phyloP scores from a whole-genome alignment of 2,329 filamentous ascomycete species.

The Claviceps maximensis region DNA sequence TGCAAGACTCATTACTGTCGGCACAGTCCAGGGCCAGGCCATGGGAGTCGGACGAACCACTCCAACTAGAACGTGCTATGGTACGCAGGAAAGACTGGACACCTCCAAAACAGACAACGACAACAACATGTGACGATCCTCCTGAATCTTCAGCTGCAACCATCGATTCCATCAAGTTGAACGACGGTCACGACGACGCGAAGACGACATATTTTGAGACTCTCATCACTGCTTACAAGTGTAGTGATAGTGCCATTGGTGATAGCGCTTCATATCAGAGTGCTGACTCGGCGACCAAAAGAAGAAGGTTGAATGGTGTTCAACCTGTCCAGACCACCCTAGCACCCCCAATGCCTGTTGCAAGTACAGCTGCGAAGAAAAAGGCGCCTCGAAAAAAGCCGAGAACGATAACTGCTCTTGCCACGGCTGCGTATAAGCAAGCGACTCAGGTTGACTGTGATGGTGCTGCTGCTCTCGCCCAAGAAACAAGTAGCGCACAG shows the following conservation, averaged over 20 bases:
- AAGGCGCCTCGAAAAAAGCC: conserved; percentile 54
- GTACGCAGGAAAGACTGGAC: conserved; percentile 54
- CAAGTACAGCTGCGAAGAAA: conserved; percentile 26
- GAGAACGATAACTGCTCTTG: conserved; percentile 64
- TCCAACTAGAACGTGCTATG: conserved; percentile 35
- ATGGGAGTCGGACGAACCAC: conserved; percentile 14
- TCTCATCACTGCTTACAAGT: conserved; percentile 30
- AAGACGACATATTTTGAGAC: conserved; percentile 26
- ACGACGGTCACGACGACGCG: neutral
- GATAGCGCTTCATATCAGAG: neutral
- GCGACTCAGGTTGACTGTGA: conserved; percentile 19
- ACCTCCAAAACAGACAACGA: conserved; percentile 31
- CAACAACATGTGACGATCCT: conserved; percentile 15
- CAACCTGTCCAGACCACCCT: conserved; percentile 3
- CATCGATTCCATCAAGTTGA: conserved; percentile 4
- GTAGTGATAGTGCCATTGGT: conserved; percentile 12
- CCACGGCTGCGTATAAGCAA: conserved; percentile 53
- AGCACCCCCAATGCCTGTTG: neutral
- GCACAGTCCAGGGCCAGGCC: neutral
- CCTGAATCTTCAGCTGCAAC: conserved; percentile 16
- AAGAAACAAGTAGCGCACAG: neutral
- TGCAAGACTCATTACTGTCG: neutral
- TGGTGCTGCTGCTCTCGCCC: neutral
- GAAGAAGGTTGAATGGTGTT: neutral
- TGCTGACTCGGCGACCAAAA: neutral